Evolutionary conservation across 805 yeast genomes (phyloP), one percentile per base, ranked within the genome.

Genomic region (Yarrowia yakushimensis): DNA sequence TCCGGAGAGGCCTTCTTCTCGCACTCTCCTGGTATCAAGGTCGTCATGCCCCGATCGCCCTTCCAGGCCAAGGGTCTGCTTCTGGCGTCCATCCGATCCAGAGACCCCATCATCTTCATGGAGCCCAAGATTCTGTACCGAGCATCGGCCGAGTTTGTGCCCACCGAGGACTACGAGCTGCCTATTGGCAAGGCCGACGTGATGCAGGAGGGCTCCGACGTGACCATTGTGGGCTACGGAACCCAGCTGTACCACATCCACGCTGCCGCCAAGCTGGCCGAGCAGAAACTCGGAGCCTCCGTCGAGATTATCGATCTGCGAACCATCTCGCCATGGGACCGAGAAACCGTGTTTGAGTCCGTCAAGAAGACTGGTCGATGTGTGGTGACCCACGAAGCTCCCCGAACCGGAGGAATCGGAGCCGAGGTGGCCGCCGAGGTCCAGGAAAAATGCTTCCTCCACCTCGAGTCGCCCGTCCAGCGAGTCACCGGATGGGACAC

Each of bases 401-500:
- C 85, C 86, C 94, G 94, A 68, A 88, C 87, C 63, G 89, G 86
- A 69, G 96, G 97, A 81, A 94, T 91, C 64, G 97, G 97, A 71
- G 87, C 97, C 55, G 97, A 91, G 80, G 86, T 91, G 69, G 85
- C 92, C 73, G 97, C 97, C 64, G 96, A 90, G 78, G 82, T 91
- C 70, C 90, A 91, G 91, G 96, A 90, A 78, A 93, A 88, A 75
- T 96, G 93, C 63, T 90, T 91, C 68, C 93, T 91, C 74, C 85
- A 88, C 80, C 82, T 91, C 73, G 97, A 91, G 78, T 90, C 97
- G 64, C 97, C 97, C 68, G 87, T 90, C 66, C 91, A 88, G 79
- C 87, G 97, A 83, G 87, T 90, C 69, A 89, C 97, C 61, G 97
- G 97, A 75, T 90, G 96, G 77, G 97, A 91, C 80, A 96, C 90